Evolutionary conservation across 1,139 yeast genomes (phyloP).

Genomic region (Diutina siamensis): DNA sequence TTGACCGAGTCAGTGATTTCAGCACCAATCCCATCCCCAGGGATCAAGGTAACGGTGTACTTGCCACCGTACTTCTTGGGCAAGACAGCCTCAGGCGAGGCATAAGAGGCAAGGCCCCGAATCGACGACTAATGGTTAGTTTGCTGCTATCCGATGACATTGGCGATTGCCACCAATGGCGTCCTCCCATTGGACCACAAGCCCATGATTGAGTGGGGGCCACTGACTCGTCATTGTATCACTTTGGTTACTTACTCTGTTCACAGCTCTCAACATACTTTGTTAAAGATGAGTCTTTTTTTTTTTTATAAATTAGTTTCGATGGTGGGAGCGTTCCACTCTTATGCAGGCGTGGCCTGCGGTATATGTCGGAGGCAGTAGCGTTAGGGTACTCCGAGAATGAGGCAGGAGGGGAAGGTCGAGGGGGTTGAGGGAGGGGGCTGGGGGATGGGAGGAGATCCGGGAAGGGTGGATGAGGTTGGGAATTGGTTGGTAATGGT

Average conservation of each 20-base stretch:
- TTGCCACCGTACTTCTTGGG: conserved; percentile 94
- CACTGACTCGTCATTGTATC: too few relatives aligned
- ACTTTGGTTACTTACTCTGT: not conserved
- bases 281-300: not conserved
- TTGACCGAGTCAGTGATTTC: conserved; percentile 93
- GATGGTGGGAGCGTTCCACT: too few relatives aligned
- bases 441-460: not conserved
- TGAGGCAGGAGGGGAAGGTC: not conserved
- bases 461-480: not conserved
- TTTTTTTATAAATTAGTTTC: not conserved
- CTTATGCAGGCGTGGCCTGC: not conserved
- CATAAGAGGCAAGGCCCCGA: conserved; percentile 4
- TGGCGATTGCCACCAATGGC: too few relatives aligned
- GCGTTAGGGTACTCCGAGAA: too few relatives aligned
- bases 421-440: not conserved
- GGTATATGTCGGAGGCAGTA: conserved; percentile 3
- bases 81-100: conserved; percentile 44
- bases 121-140: conserved; percentile 1
- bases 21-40: conserved; percentile 96
- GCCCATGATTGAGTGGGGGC: not conserved
- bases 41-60: conserved; percentile 85
- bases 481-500: not conserved
- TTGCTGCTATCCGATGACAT: not conserved
- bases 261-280: conserved; percentile 4
- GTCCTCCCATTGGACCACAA: not conserved